A percentile compares a stretch with the other conserved stretches of the same genome.
Evolutionary conservation across 441 rosid species (phyloP).

Genomic region (Sinapis alba): DNA sequence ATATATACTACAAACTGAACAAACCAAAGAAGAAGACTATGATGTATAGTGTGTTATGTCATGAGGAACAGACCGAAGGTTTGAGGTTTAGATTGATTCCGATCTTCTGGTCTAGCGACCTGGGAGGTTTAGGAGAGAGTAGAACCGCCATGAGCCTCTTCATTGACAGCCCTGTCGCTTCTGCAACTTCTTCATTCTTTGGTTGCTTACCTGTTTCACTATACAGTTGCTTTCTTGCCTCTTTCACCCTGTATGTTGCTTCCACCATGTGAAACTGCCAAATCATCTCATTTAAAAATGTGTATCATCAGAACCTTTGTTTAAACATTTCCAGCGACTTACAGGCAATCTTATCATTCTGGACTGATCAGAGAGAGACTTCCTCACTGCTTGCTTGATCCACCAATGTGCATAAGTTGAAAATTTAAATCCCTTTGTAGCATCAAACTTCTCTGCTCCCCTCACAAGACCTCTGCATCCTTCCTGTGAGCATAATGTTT

Average conservation of each 20-base stretch:
- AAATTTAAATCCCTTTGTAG: constrained; percentile 91
- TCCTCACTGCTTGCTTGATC: constrained; percentile 92
- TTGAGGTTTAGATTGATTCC: constrained; percentile 75
- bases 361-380: constrained; percentile 86
- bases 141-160: constrained; percentile 77
- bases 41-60: neutral
- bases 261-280: constrained; percentile 91
- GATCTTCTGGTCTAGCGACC: constrained; percentile 84
- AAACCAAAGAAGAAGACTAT: neutral
- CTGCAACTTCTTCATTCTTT: constrained; percentile 82
- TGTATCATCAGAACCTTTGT: constrained; percentile 9
- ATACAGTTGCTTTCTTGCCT: constrained; percentile 75
- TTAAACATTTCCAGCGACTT: constrained; percentile 35
- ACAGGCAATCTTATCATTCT: constrained; percentile 91
- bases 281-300: constrained; percentile 9
- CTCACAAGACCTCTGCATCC: constrained; percentile 92
- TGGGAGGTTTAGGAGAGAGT: constrained; percentile 78
- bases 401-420: constrained; percentile 99
- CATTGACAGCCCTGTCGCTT: constrained; percentile 84
- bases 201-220: constrained; percentile 74
- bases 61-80: constrained; percentile 63
- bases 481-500: constrained; percentile 51
- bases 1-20: neutral
- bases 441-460: constrained; percentile 93
- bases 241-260: constrained; percentile 84